Evolutionary conservation across 179 eudicot species (phyloP), one percentile per base, ranked within the genome.

Genomic region (Pouteria campechiana): DNA sequence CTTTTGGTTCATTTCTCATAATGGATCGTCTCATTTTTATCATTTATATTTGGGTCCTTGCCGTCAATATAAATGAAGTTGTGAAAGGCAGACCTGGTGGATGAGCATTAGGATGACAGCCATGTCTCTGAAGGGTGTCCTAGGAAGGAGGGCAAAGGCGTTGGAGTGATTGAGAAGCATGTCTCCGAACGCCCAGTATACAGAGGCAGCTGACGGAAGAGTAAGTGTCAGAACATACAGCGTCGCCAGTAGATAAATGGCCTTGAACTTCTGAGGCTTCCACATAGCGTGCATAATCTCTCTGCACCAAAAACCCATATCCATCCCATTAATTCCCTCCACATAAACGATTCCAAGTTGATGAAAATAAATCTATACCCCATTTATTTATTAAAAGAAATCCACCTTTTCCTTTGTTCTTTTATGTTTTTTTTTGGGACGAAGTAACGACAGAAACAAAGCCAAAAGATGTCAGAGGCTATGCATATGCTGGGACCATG

Each of bases 221-320:
- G 81, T 75, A 25, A 75, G 57, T 8, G 81, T 75, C 54, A 75
- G 18, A 38, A 75, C 81, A 29, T 75, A 75, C 3, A 61, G 22
- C 0, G 77, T 75, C 0, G 81, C 81, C 38, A 64, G 1, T 21
- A 75, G 40, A 41, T 75, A 75, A 5, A 75, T 75, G 8, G 81
- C 63, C 61, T 75, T 75, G 54, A 75, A 75, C 52, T 75, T 75
- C 19, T 75, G 77, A n/a, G 81, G 81, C 70, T 70, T 74, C 80
- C 80, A 74, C 80, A 74, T 74, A 2, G 80, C 80, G 18, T 74
- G 80, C 80, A 74, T 74, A 36, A 74, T 63, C 63, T 74, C 81
- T 25, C 81, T 75, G 77, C 57, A 53, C n/a, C 15, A 12, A 27
- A 46, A 11, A 25, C 35, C 2, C 11, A 11, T 13, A 9, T 7